Base-by-base conservation (phyloP, 495 filamentous ascomycete species). In the Xylaria acuta region DNA sequence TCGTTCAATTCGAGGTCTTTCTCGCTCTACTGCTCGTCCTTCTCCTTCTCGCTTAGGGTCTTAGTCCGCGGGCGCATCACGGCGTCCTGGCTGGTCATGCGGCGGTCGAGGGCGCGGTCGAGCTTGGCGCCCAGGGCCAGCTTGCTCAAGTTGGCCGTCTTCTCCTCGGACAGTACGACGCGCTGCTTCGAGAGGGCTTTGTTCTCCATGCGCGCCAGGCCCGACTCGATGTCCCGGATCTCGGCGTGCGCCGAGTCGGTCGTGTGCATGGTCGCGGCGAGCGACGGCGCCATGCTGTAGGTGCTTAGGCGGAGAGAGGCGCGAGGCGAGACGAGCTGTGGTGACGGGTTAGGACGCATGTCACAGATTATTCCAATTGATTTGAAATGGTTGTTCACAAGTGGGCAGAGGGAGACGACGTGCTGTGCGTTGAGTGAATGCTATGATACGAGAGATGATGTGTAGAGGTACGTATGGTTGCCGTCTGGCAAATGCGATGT, bases 71-170 rank as follows among this genome's bases (percentile, higher is more conserved):
- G 82, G 63, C 91, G 89, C 88, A 97, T 95, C 69, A 93, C 90
- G 58, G 96, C 97, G 81, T 99, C 96, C 80, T 99, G 96, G 75
- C 92, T 81, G 32, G 87, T 91, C 94, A 98, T 97, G 75, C 96
- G 89, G 75, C 96, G 86, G 67, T 90, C 93, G 47, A 99, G 89
- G 16, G 96, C 96, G 49, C 96, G 91, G 79, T 99, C 96, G 51
- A 98, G 88, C 83, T 98, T 98, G 49, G 96, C 95, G 56, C 94
- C 92, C 53, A 98, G 87, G 38, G 95, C 95, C 69, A 98, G 85
- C 83, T 97, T 97, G 82, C 90, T 93, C 77, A 97, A 81, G 80
- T 93, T 92, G 73, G 93, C 93, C 63, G 85, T 90, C 87, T 98
- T 97, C 82, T 97, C 90, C 47, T 89, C 85, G 71, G 86, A 92